phyloP scores from a whole-genome alignment of 139 green algal genomes.

The Picochlorum costavermella region DNA sequence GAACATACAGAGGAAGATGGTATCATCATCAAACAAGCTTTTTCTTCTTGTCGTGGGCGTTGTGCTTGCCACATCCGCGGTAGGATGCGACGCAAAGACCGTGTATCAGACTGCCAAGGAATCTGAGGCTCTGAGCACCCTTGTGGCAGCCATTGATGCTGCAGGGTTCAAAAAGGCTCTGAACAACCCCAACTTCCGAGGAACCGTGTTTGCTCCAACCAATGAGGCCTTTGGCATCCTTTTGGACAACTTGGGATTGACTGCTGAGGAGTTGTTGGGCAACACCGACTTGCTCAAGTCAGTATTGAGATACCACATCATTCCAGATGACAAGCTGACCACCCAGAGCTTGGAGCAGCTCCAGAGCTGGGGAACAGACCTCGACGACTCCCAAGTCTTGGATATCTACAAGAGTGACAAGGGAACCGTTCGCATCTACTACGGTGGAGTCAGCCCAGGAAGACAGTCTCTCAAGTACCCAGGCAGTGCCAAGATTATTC shows the following conservation, averaged over 20 bases:
- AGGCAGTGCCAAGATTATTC: slow-evolving; percentile 3
- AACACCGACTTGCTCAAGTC: slow-evolving; percentile 14
- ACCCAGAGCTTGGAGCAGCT: slow-evolving; percentile 1
- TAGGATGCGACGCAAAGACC: too few relatives aligned
- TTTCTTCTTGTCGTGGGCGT: too few relatives aligned
- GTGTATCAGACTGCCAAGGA: too few relatives aligned
- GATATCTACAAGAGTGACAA: neutral
- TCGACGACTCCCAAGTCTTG: neutral
- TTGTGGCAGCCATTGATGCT: slow-evolving; percentile 5
- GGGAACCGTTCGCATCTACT: neutral
- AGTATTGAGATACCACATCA: slow-evolving; percentile 22
- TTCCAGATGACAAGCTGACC: slow-evolving; percentile 6
- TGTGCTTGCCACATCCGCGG: too few relatives aligned
- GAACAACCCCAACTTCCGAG: neutral
- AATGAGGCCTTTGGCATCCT: slow-evolving; percentile 13
- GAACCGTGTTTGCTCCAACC: slow-evolving; percentile 21
- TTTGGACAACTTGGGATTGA: neutral
- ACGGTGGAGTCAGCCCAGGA: neutral
- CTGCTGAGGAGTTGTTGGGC: slow-evolving; percentile 10
- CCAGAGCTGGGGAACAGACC: neutral
- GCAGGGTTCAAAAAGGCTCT: neutral
- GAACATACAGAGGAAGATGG: too few relatives aligned
- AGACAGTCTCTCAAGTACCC: neutral
- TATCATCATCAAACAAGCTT: too few relatives aligned
- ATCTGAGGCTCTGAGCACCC: neutral